Percentiles rank a stretch among this genome's conserved stretches.
Conservation (phyloP, 805 yeast genomes). For the Wickerhamiella spandovensis region DNA sequence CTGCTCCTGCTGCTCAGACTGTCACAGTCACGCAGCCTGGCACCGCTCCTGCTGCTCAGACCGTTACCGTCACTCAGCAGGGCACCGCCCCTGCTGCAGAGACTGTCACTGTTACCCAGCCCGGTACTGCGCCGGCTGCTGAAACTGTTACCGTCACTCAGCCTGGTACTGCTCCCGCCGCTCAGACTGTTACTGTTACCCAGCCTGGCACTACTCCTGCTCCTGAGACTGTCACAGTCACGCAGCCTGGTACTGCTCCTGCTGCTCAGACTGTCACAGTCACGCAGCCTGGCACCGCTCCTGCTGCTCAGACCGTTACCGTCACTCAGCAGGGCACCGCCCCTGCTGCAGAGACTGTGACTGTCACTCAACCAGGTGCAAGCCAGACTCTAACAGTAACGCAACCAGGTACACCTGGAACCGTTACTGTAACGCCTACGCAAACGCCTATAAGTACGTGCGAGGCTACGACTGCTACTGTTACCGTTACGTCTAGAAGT, state of each 20-base stretch:
- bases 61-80: conserved; percentile 13
- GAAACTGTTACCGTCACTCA: conserved; percentile 8
- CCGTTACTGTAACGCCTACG: conserved; percentile 6
- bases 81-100: conserved; percentile 2
- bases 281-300: conserved; percentile 8
- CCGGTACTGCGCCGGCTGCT: conserved; percentile 4
- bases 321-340: conserved; percentile 9
- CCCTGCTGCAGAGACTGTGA: conserved; percentile 4
- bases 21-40: conserved; percentile 14
- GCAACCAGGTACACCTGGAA: not conserved
- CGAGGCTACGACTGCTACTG: conserved; percentile 4
- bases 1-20: conserved; percentile 9
- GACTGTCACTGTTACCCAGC: conserved; percentile 12
- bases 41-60: conserved; percentile 7
- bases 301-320: conserved; percentile 7
- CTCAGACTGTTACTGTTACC: conserved; percentile 16
- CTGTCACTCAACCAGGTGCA: conserved; percentile 5
- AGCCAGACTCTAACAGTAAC: conserved; percentile 6
- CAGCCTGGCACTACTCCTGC: conserved; percentile 14
- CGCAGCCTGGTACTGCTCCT: conserved; percentile 11
- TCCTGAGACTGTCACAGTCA: conserved; percentile 9
- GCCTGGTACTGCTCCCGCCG: conserved; percentile 1
- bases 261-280: conserved; percentile 11
- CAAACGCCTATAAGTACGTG: conserved; percentile 6
- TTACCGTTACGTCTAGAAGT: conserved; percentile 15